phyloP scores from a whole-genome alignment of 768 basidiomycete genomes.

The Suillus americanus region DNA sequence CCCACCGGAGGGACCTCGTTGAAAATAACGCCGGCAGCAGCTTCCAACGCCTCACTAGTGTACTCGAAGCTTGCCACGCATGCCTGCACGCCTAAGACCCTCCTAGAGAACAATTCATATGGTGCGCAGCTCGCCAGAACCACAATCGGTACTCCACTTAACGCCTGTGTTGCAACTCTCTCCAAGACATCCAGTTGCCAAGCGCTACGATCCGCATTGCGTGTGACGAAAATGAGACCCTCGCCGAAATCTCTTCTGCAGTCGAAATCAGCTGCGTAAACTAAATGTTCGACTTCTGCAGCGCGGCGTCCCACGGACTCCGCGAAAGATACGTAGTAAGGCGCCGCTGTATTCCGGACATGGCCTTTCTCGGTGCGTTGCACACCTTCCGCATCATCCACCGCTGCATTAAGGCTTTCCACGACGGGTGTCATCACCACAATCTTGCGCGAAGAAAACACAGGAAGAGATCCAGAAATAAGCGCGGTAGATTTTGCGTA shows the following conservation, averaged over 20 bases:
- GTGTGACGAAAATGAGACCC: conserved; percentile 48
- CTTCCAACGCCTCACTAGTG: conserved; percentile 49
- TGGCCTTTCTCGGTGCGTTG: conserved; percentile 41
- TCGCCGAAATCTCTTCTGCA: background rate
- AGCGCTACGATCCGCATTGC: conserved; percentile 49
- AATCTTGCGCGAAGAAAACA: conserved; percentile 32
- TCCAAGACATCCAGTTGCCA: conserved; percentile 54
- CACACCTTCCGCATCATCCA: conserved; percentile 54
- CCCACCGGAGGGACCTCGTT: conserved; percentile 21
- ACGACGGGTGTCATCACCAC: conserved; percentile 55
- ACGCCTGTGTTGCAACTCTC: conserved; percentile 21
- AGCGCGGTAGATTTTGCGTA: conserved; percentile 50
- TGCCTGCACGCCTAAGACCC: conserved; percentile 24
- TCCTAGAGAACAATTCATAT: conserved; percentile 49
- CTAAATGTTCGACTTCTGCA: conserved; percentile 40
- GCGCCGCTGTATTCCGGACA: conserved; percentile 56
- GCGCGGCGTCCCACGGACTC: conserved; percentile 34
- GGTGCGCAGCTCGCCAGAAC: conserved; percentile 65
- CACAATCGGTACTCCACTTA: conserved; percentile 35
- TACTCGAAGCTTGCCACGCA: conserved; percentile 61
- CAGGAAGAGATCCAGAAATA: conserved; percentile 37
- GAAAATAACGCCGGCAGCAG: conserved; percentile 44
- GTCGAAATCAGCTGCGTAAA: conserved; percentile 35
- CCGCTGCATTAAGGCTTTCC: conserved; percentile 60
- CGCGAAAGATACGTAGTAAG: conserved; percentile 53